Base-by-base conservation (phyloP, 2,329 filamentous ascomycete species). In the Drechslerella coelobrocha region DNA sequence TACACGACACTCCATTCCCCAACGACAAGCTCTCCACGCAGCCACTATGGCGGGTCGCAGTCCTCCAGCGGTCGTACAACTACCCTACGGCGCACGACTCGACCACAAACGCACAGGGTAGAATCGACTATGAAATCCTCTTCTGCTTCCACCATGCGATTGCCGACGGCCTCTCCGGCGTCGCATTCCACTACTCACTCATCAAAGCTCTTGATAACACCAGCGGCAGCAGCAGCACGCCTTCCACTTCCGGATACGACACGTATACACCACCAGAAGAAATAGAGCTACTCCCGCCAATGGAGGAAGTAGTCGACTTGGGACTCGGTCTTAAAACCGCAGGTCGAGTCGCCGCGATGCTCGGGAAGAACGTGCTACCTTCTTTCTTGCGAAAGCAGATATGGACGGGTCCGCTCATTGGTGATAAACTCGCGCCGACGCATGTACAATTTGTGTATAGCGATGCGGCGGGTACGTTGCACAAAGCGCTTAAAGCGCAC, bases 141-240 rank as follows among this genome's bases (percentile, higher is more conserved):
- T 83, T 69, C 29, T 53, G 57, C n/a, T 45, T 79, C 31, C 84
- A 86, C 69, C 84, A 86, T 73, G 78, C 80, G 0, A 77, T 86
- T 17, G 79, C 80, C 23, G 85, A 86, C 72, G 85, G 85, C 0
- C 78, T 80, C 10, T 81, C 81, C 72, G 82, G 81, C 0, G 77
- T 78, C 26, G 74, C 80, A 1, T 85, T 87, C 72, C 84, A 86
- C 69, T 76, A 79, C 27, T 77, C 79, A 1, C 76, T 86, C 0
- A 78, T 83, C 2, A 73, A 76, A 1, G 79, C 82, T 2, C 77
- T 86, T 1, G 80, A 79, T 61, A 56, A 24, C 10, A 34, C 9
- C n/a, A n/a, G n/a, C 8, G n/a, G 26, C 3, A 43, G 45, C 4
- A 7, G 10, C 12, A 23, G 24, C 6, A 37, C 17, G n/a, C 12